Percentiles rank a stretch among this genome's conserved stretches.
Evolutionary conservation across 2,329 filamentous ascomycete species (phyloP).

Genomic region (Rhinocladiella mackenziei): DNA sequence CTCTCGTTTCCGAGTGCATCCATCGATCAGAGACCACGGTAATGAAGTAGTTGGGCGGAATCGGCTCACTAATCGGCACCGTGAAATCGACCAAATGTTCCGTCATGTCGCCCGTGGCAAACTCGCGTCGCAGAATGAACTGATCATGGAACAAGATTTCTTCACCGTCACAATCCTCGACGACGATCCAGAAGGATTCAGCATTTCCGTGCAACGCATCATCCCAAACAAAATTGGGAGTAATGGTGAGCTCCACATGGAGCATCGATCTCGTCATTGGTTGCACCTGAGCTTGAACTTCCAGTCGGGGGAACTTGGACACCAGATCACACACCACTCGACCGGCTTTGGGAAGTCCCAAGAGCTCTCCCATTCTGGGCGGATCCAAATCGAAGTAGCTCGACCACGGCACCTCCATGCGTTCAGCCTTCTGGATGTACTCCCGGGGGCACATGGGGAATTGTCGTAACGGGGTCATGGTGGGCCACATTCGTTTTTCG

Average conservation of each 20-base stretch:
- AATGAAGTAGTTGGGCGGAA: constrained; percentile 98
- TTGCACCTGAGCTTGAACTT: constrained; percentile 89
- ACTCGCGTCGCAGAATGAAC: constrained; percentile 86
- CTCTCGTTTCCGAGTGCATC: constrained; percentile 95
- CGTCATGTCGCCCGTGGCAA: constrained; percentile 77
- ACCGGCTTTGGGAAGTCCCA: constrained; percentile 85
- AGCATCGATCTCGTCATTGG: constrained; percentile 93
- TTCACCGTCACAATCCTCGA: constrained; percentile 96
- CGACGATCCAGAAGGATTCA: constrained; percentile 94
- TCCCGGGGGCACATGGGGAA: constrained; percentile 79
- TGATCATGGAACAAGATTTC: constrained; percentile 93
- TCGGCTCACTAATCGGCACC: constrained; percentile 91
- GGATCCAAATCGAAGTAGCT: constrained; percentile 96
- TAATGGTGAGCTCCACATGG: constrained; percentile 82
- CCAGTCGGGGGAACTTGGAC: constrained; percentile 86
- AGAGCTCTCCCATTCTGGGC: constrained; percentile 89
- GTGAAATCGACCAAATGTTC: constrained; percentile 96
- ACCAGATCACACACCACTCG: constrained; percentile 80
- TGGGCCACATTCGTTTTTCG: constrained; percentile 99
- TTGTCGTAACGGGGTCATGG: constrained; percentile 92
- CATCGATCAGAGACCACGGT: constrained; percentile 90
- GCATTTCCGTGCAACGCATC: constrained; percentile 79
- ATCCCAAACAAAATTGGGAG: constrained; percentile 95
- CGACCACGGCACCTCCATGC: constrained; percentile 88
- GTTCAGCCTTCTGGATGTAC: constrained; percentile 85